Conservation (phyloP, 768 basidiomycete species). For the Rhizopogon vinicolor region DNA sequence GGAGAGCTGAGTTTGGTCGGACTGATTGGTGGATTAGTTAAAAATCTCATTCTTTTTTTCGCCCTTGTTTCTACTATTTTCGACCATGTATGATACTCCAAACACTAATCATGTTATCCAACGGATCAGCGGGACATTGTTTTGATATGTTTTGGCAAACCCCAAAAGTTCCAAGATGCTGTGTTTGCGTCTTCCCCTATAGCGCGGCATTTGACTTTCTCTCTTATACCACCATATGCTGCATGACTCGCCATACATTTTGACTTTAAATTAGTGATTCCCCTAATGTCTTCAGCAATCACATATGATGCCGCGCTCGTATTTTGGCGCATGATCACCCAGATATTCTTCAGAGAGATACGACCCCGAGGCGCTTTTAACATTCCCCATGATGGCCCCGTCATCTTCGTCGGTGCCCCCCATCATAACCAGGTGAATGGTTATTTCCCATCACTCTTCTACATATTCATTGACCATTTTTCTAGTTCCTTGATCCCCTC, state of each 20-base stretch:
- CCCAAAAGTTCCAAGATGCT: neutral
- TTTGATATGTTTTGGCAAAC: neutral
- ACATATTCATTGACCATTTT: slow-evolving; percentile 8
- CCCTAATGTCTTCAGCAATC: slow-evolving; percentile 17
- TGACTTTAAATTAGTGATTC: slow-evolving; percentile 4
- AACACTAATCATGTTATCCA: slow-evolving; percentile 20
- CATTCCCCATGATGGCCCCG: slow-evolving; percentile 84
- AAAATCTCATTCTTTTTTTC: slow-evolving; percentile 12
- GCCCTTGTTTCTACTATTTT: slow-evolving; percentile 2
- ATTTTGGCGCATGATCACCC: slow-evolving; percentile 83
- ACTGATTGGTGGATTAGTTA: slow-evolving; percentile 17
- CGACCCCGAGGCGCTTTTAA: slow-evolving; percentile 93
- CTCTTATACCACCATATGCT: neutral
- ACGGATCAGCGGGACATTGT: neutral
- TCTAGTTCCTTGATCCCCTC: slow-evolving; percentile 88
- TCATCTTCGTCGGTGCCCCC: slow-evolving; percentile 91
- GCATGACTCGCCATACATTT: slow-evolving; percentile 9
- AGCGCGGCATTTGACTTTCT: neutral
- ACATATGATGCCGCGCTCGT: slow-evolving; percentile 73
- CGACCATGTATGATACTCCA: slow-evolving; percentile 10
- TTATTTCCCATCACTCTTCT: slow-evolving; percentile 2
- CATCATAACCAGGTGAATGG: slow-evolving; percentile 80
- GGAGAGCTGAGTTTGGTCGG: slow-evolving; percentile 9
- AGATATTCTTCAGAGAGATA: slow-evolving; percentile 96
- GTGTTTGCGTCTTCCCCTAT: neutral